These are phyloP conservation scores for Xylariaceae sp. DNA, from an alignment of 2,329 filamentous ascomycete species.

Conservation along the genomic window DNA sequence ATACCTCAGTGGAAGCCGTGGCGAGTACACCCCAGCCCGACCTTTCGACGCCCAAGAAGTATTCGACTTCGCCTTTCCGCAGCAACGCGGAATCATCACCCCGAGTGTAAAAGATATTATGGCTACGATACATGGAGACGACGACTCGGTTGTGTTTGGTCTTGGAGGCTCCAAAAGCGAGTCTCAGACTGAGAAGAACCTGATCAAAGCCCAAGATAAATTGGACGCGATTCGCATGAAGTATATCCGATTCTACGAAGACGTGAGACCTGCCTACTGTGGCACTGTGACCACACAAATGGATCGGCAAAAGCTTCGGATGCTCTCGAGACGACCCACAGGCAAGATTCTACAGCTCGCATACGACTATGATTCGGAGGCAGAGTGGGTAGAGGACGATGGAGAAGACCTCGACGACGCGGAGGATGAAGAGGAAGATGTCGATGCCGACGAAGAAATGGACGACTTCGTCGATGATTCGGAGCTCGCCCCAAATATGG, in stretches of 20 bases:
- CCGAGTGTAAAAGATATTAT: constrained; percentile 60
- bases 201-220: constrained; percentile 32
- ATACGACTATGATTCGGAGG: constrained; percentile 84
- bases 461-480: constrained; percentile 87
- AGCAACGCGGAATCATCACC: constrained; percentile 44
- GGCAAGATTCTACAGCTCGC: constrained; percentile 58
- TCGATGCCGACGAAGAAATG: constrained; percentile 75
- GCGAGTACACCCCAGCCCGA: constrained; percentile 36
- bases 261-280: constrained; percentile 66
- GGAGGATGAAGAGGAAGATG: constrained; percentile 65
- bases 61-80: constrained; percentile 41
- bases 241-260: constrained; percentile 57
- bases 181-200: constrained; percentile 35
- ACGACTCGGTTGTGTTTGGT: constrained; percentile 22
- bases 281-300: constrained; percentile 67
- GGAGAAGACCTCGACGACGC: constrained; percentile 54
- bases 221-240: constrained; percentile 56
- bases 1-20: constrained; percentile 44
- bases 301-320: constrained; percentile 44
- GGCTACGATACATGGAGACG: constrained; percentile 46
- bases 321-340: constrained; percentile 52
- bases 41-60: constrained; percentile 43
- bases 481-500: constrained; percentile 51
- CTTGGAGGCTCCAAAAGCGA: constrained; percentile 35
- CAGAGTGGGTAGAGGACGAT: constrained; percentile 74